Evolutionary conservation across 2,329 filamentous ascomycete species (phyloP), one percentile per base, ranked within the genome.

Genomic region (Teratosphaeria pseudoeucalypti): DNA sequence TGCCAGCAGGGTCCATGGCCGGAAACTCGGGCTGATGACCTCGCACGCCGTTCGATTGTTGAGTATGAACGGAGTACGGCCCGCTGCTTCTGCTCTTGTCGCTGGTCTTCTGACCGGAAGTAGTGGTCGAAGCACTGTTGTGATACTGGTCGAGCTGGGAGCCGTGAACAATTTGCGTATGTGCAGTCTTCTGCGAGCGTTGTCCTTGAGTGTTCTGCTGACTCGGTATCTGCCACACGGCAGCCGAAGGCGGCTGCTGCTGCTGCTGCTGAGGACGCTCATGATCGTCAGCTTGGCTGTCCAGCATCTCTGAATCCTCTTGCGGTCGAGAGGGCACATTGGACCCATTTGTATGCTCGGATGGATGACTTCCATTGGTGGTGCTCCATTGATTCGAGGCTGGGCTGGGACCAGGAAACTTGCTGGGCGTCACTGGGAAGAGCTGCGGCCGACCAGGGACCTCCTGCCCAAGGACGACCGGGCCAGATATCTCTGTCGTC

Each of bases 91-190:
- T 77, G 2, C 87, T 90, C 6, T 84, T 82, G 62, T 88, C 85
- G 0, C 89, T 90, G 2, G 89, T 92, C 72, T 84, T 85, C 75
- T 95, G 94, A n/a, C 85, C 84, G 3, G 84, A 87, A 26, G 85
- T 85, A 1, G 92, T 96, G 1, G 92, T 95, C 2, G 91, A 95
- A 1, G 91, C 92, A 68, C 95, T 91, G 67, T 97, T 96, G 57
- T 86, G 77, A 60, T 85, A 86, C 82, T 86, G 82, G 26, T 77
- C 77, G 16, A 79, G 76, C 68, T 85, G 79, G 34, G 83, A 83
- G 60, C 81, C 80, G 12, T 79, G 78, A 9, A 79, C 78, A 75
- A 86, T 79, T 26, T 81, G 82, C 2, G 82, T 85, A 65, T 83
- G 79, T 6, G 77, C 80, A 29, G 86, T 87, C 53, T 79, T 76